Evolutionary conservation across 2,329 filamentous ascomycete species (phyloP).

Genomic region (Balansia obtecta): DNA sequence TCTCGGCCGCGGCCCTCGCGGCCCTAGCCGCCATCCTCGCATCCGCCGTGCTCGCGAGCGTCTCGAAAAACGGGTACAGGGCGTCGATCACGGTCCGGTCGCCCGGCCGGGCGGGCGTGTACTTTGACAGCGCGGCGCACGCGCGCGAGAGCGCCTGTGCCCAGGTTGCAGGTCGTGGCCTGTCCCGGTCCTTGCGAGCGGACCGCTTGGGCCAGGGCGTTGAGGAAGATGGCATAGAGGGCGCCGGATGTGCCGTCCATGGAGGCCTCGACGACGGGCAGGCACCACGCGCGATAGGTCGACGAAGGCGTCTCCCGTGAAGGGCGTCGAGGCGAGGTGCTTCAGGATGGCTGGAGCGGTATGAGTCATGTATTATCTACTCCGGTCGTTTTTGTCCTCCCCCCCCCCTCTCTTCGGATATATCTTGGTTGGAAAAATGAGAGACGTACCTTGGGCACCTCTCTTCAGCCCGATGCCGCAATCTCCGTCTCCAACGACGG

Average conservation of each 20-base stretch:
- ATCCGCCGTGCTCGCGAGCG: constrained; percentile 51
- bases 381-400: no score
- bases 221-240: constrained; percentile 73
- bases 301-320: constrained; percentile 39
- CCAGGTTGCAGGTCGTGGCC: constrained; percentile 33
- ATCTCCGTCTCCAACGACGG: constrained; percentile 80
- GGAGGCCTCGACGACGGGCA: constrained; percentile 39
- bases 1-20: constrained; percentile 62
- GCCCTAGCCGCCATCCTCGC: constrained; percentile 63
- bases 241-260: constrained; percentile 54
- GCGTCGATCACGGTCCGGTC: constrained; percentile 89
- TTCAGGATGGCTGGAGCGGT: constrained; percentile 34
- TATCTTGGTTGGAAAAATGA: no score
- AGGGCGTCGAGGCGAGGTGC: constrained; percentile 30
- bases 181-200: constrained; percentile 28
- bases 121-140: constrained; percentile 58
- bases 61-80: constrained; percentile 73
- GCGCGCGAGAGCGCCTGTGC: constrained; percentile 58
- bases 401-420: no score
- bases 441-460: constrained; percentile 56
- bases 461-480: constrained; percentile 79
- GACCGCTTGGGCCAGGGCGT: constrained; percentile 60
- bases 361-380: background rate
- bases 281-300: constrained; percentile 40
- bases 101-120: constrained; percentile 80